These are phyloP conservation scores for Trichopus zeylanicus DNA, from an alignment of 116 monocot genomes.

Conservation along the genomic window DNA sequence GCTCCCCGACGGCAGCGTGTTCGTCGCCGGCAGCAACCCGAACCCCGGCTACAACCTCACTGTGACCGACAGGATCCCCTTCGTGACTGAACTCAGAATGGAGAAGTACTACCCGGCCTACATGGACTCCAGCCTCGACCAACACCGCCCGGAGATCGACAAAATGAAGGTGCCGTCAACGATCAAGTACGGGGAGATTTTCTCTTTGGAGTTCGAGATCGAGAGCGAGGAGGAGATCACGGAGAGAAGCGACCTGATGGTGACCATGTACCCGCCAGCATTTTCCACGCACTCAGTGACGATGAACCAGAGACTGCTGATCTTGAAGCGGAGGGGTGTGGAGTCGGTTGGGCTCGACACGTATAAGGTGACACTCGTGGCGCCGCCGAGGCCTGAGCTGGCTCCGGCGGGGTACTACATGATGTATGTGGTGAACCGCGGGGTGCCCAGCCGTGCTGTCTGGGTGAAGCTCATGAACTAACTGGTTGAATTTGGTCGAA, in stretches of 20 bases:
- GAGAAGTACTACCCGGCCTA: conserved; percentile 85
- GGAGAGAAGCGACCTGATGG: conserved; percentile 13
- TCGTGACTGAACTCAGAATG: conserved; percentile 65
- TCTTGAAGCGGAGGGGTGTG: conserved; percentile 26
- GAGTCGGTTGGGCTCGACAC: background rate
- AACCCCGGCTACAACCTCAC: conserved; percentile 48
- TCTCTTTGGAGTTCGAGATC: conserved; percentile 30
- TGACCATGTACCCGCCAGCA: conserved; percentile 76
- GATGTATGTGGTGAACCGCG: conserved; percentile 63
- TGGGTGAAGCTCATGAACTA: conserved; percentile 50
- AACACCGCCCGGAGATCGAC: conserved; percentile 29
- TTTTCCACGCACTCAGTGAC: conserved; percentile 71
- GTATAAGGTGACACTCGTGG: conserved; percentile 14
- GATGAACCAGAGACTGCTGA: conserved; percentile 66
- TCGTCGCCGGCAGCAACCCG: conserved; percentile 71
- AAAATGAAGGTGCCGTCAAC: background rate
- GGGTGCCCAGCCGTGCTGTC: conserved; percentile 49
- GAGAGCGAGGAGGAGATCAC: background rate
- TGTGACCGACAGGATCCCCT: conserved; percentile 3
- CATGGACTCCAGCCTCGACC: conserved; percentile 11
- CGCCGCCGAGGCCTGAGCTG: conserved; percentile 35
- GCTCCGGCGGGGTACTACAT: conserved; percentile 83
- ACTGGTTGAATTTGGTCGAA: no score
- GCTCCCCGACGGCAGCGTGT: conserved; percentile 44
- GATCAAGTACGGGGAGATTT: conserved; percentile 30